Conservation (phyloP, 768 basidiomycete genomes). For the Cystobasidiopsis lactophilus region DNA sequence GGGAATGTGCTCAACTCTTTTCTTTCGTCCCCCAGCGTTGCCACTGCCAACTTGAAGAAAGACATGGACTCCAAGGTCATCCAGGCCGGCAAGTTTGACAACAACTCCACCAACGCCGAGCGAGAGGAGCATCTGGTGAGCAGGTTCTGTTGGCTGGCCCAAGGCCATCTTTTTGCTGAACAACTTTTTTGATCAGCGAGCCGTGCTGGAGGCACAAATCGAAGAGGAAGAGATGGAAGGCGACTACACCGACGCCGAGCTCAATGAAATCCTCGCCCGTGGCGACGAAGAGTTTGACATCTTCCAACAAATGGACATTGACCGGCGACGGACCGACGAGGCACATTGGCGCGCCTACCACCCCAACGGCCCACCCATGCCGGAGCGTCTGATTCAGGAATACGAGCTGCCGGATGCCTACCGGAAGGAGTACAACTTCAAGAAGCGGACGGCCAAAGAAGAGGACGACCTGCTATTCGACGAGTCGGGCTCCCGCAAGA, state of each 20-base stretch:
- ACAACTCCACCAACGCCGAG: constrained; percentile 93
- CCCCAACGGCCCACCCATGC: constrained; percentile 48
- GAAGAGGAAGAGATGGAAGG: constrained; percentile 27
- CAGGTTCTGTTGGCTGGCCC: no score
- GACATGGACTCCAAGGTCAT: constrained; percentile 99
- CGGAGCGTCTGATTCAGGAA: constrained; percentile 51
- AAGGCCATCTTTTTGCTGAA: neutral
- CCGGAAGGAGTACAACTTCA: constrained; percentile 38
- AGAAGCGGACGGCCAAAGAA: constrained; percentile 35
- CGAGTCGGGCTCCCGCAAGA: constrained; percentile 27
- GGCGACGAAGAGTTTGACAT: constrained; percentile 50
- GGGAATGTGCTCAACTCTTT: neutral
- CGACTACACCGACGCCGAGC: constrained; percentile 34
- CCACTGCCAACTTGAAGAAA: constrained; percentile 80
- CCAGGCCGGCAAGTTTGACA: constrained; percentile 33
- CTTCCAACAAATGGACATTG: constrained; percentile 62
- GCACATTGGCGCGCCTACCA: constrained; percentile 51
- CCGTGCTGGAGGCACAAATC: constrained; percentile 33
- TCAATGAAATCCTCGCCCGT: constrained; percentile 78
- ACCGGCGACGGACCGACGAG: constrained; percentile 46
- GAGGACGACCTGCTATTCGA: constrained; percentile 30
- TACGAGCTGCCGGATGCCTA: constrained; percentile 87
- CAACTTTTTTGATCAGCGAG: constrained; percentile 46
- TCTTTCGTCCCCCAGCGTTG: constrained; percentile 27
- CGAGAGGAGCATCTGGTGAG: constrained; percentile 81